Percentiles rank a stretch among this genome's conserved stretches.
phyloP scores from a whole-genome alignment of 495 filamentous ascomycete genomes.

The Podospora comata region DNA sequence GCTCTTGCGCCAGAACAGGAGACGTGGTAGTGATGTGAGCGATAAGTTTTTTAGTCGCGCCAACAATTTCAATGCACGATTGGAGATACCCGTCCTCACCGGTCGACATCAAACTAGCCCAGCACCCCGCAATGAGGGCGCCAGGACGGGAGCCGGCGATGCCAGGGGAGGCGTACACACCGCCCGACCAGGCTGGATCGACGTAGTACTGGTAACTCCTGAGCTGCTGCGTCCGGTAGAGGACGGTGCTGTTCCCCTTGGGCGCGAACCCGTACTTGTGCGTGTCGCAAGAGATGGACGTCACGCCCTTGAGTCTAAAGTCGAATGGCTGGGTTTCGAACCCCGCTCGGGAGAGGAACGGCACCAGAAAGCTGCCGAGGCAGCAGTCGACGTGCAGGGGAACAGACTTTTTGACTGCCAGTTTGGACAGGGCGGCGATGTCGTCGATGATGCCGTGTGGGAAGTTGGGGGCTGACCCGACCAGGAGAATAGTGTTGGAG shows the following conservation, averaged over 20 bases:
- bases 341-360: constrained; percentile 85
- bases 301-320: constrained; percentile 91
- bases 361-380: constrained; percentile 89
- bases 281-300: constrained; percentile 91
- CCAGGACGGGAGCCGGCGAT: constrained; percentile 91
- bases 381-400: constrained; percentile 98
- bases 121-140: constrained; percentile 90
- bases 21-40: constrained; percentile 61
- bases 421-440: constrained; percentile 77
- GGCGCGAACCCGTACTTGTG: constrained; percentile 99
- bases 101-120: constrained; percentile 82
- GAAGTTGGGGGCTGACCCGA: constrained; percentile 95
- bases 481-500: constrained; percentile 91
- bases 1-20: constrained; percentile 61
- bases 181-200: constrained; percentile 90
- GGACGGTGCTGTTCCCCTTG: constrained; percentile 87
- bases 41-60: constrained; percentile 79
- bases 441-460: constrained; percentile 98
- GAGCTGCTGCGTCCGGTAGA: constrained; percentile 78
- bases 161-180: constrained; percentile 88
- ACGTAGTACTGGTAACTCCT: constrained; percentile 94
- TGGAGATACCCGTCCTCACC: constrained; percentile 88
- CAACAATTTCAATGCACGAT: constrained; percentile 82
- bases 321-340: constrained; percentile 86
- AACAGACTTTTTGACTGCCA: constrained; percentile 72